A percentile compares a stretch with the other conserved stretches of the same genome.
Evolutionary conservation across 2,329 filamentous ascomycete species (phyloP).

Genomic region (Chrysoporthe deuterocubensis): DNA sequence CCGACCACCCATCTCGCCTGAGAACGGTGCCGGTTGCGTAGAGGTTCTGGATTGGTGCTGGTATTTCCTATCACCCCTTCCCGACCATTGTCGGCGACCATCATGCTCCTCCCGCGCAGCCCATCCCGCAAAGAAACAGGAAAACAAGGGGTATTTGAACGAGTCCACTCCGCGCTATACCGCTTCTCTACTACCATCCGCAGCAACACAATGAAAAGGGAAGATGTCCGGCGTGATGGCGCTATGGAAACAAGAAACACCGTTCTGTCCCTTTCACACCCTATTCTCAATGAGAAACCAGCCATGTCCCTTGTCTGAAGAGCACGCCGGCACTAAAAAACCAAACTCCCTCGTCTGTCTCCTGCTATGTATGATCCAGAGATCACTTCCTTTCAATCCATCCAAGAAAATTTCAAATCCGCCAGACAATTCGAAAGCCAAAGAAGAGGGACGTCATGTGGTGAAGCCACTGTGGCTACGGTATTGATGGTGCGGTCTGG

Average conservation of each 20-base stretch:
- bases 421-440: neutral
- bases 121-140: neutral
- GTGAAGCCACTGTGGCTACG: neutral
- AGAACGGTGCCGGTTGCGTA: neutral
- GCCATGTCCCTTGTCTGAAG: neutral
- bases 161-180: neutral
- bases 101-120: neutral
- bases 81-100: neutral
- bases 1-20: neutral
- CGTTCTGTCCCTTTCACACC: neutral
- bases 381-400: neutral
- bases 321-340: neutral
- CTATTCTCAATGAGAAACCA: neutral
- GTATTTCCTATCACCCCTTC: neutral
- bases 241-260: neutral
- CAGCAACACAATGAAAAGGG: neutral
- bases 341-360: neutral
- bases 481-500: neutral
- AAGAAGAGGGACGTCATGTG: neutral
- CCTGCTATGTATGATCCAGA: neutral
- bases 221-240: neutral
- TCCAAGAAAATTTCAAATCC: neutral
- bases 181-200: neutral
- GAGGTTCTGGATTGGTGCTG: neutral
- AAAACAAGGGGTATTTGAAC: slow-evolving; percentile 14